phyloP scores from a whole-genome alignment of 768 basidiomycete genomes.

The Mrakia gelida region DNA sequence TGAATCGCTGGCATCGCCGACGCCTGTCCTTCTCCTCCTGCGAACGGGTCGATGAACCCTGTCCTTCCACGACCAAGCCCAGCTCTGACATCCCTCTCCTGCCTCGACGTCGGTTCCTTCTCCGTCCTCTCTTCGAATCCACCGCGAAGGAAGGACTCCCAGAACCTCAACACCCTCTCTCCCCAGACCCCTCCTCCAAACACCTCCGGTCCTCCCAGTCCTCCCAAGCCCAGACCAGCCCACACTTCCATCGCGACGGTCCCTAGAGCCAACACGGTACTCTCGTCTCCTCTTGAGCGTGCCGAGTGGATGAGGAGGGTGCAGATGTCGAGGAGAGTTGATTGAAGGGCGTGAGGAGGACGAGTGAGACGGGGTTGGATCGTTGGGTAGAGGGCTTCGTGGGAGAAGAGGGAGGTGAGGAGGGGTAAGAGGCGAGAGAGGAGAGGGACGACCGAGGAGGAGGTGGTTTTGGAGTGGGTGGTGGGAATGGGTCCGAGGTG shows the following conservation, averaged over 20 bases:
- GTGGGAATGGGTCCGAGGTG: neutral
- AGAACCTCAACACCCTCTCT: neutral
- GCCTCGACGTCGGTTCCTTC: neutral
- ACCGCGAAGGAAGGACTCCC: neutral
- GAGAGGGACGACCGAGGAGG: conserved; percentile 51
- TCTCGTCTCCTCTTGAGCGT: conserved; percentile 52
- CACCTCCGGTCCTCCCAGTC: neutral
- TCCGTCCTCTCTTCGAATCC: neutral
- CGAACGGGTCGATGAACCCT: neutral
- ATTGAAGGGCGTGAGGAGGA: conserved; percentile 74
- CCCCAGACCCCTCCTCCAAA: neutral
- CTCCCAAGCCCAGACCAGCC: conserved; percentile 43
- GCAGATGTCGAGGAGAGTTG: conserved; percentile 65
- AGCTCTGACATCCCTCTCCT: neutral
- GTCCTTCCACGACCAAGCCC: neutral
- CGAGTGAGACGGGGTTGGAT: conserved; percentile 58
- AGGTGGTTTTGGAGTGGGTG: too few species aligned
- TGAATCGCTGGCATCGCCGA: too few species aligned
- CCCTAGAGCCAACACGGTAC: conserved; percentile 61
- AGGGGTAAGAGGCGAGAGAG: conserved; percentile 52
- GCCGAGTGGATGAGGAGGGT: conserved; percentile 60
- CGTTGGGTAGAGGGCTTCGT: conserved; percentile 68
- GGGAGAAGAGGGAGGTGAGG: conserved; percentile 50
- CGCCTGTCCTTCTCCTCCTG: neutral
- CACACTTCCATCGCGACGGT: conserved; percentile 65